These are phyloP conservation scores for Paecilomyces variotii DNA, from an alignment of 2,329 filamentous ascomycete genomes.

Conservation along the genomic window DNA sequence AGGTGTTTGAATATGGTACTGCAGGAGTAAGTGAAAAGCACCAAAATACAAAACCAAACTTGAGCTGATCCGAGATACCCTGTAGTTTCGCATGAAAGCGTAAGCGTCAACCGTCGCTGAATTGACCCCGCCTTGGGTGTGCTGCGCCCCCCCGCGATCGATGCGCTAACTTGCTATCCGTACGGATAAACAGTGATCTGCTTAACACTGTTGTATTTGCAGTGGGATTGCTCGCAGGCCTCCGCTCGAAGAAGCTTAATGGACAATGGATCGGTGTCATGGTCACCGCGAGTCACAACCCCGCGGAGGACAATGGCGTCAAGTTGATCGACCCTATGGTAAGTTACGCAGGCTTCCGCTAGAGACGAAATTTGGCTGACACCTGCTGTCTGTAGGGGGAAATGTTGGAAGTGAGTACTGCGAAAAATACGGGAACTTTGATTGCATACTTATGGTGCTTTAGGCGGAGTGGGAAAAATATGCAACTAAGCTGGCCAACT, in stretches of 20 bases:
- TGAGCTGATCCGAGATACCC: conserved; percentile 8
- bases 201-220: conserved; percentile 89
- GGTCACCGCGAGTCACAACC: conserved; percentile 93
- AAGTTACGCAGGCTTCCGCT: conserved; percentile 8
- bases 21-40: conserved; percentile 46
- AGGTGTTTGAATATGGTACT: conserved; percentile 52
- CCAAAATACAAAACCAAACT: not conserved
- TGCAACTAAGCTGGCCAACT: conserved; percentile 84
- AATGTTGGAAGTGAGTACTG: conserved; percentile 70
- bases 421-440: not conserved
- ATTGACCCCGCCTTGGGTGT: conserved; percentile 21
- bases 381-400: conserved; percentile 54
- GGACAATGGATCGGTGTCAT: conserved; percentile 92
- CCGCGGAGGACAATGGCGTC: conserved; percentile 80
- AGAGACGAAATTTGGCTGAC: conserved; percentile 9
- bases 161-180: conserved; percentile 25
- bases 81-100: conserved; percentile 63
- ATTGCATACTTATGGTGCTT: conserved; percentile 13
- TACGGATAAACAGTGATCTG: conserved; percentile 50
- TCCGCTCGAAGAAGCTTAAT: conserved; percentile 82
- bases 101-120: conserved; percentile 34
- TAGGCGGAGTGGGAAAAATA: conserved; percentile 79
- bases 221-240: conserved; percentile 78
- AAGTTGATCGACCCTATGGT: conserved; percentile 94
- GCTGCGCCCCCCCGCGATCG: conserved; percentile 22